Evolutionary conservation across 805 yeast genomes (phyloP), one percentile per base, ranked within the genome.

Genomic region (Suhomyces xylopsoci): DNA sequence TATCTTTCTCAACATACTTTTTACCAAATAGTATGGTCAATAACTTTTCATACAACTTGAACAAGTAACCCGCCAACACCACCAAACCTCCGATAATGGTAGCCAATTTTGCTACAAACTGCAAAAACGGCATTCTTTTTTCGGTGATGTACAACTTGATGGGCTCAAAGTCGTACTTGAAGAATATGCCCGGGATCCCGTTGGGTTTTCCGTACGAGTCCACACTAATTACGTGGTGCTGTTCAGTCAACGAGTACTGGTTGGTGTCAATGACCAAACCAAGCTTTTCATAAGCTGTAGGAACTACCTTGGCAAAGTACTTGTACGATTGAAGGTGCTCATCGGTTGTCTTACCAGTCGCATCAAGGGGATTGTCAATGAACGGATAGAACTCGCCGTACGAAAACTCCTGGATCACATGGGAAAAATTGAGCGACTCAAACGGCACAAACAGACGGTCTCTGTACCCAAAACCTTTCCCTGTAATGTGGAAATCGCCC

Each of bases 321-420:
- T 81, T 81, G 68, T 75, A 89, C 1, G 77, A 67, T 53, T 80
- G 83, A 17, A 75, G 54, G 20, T 77, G 72, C 2, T 79, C 75
- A 0, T 74, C 72, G 1, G 90, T 78, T 15, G 69, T 65, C 58
- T 85, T 81, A 0, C 83, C 87, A 0, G 93, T 85, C 46, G 77
- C 77, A 67, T 94, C 98, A 57, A 94, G 77, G n/a, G 97, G 96
- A 64, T 93, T 93, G 59, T 86, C 79, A 56, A 92, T 77, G 60
- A 81, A 87, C 3, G 99, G 97, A 63, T 83, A 91, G 68, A 87
- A 91, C 36, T 83, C 89, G 12, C 99, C 99, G 70, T 85, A 93
- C 9, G 97, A 90, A 56, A 91, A 82, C 67, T 93, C 98, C 54
- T 82, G 81, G 54, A 94, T 85, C 5, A 83, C 82, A 69, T 94